phyloP scores from a whole-genome alignment of 2,329 filamentous ascomycete species.

The Cladophialophora immunda region DNA sequence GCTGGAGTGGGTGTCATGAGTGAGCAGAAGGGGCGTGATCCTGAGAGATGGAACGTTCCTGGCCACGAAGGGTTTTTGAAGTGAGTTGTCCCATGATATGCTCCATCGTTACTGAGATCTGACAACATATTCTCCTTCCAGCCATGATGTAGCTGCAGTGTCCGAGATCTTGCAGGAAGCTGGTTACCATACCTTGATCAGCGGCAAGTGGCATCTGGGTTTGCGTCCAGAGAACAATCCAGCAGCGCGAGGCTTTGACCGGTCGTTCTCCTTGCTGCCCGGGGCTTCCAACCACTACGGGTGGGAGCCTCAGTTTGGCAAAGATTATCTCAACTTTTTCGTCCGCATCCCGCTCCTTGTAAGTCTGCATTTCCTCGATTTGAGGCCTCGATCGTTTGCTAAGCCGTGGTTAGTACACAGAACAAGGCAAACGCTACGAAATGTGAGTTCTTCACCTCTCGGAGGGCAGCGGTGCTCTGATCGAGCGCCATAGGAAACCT shows the following conservation, averaged over 20 bases:
- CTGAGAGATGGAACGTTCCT: conserved; percentile 38
- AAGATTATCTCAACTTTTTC: conserved; percentile 46
- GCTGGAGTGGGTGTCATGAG: conserved; percentile 45
- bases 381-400: no score
- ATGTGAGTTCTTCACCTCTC: conserved; percentile 1
- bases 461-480: no score
- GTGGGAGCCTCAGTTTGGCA: conserved; percentile 49
- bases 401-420: conserved; percentile 17
- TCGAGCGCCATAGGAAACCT: neutral
- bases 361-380: no score
- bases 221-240: conserved; percentile 45
- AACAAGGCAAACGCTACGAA: conserved; percentile 14
- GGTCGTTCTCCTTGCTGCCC: conserved; percentile 43
- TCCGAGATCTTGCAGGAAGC: conserved; percentile 46
- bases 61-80: conserved; percentile 51
- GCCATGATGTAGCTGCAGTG: conserved; percentile 24
- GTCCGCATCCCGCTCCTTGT: neutral
- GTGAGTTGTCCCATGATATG: conserved; percentile 34
- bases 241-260: conserved; percentile 43
- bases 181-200: conserved; percentile 47
- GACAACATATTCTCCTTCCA: no score
- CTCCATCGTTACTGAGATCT: no score
- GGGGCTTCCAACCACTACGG: neutral
- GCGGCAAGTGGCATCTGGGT: conserved; percentile 54
- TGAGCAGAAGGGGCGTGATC: conserved; percentile 47